Percentiles rank a stretch among this genome's conserved stretches.
Evolutionary conservation across 1,284 basidiomycete species (phyloP).

Genomic region (Trichosporon faecale): DNA sequence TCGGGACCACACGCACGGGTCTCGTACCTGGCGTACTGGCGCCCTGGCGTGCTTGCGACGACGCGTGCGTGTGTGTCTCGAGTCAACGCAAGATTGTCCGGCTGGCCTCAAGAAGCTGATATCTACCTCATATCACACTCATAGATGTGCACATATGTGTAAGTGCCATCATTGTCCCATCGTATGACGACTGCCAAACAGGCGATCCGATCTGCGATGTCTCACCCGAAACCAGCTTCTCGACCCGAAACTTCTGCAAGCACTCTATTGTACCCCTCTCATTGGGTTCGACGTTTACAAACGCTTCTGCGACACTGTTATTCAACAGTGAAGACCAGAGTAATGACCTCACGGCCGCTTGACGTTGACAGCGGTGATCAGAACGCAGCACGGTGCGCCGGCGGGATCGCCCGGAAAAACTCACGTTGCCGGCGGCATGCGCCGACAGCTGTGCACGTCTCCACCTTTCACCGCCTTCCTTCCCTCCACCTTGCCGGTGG

Average conservation of each 20-base stretch:
- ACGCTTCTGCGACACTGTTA: no score
- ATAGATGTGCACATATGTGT: background rate
- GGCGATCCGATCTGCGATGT: background rate
- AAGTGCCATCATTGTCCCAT: background rate
- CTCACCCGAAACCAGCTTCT: background rate
- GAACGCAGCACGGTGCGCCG: background rate
- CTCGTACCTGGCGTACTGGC: no score
- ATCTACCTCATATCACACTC: background rate
- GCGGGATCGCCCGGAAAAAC: slow-evolving; percentile 2
- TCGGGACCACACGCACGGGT: no score
- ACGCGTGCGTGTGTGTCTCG: no score
- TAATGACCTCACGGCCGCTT: no score
- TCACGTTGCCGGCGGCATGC: background rate
- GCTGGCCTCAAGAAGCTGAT: no score
- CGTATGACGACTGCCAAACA: background rate
- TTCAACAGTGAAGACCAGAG: no score
- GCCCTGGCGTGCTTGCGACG: no score
- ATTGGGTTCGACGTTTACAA: background rate
- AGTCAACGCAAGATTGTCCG: no score
- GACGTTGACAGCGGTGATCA: no score
- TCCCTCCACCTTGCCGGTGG: no score
- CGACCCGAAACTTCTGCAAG: background rate
- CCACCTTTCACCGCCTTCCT: background rate
- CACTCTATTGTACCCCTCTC: background rate
- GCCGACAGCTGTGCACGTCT: background rate